A percentile compares a stretch with the other conserved stretches of the same genome.
These are phyloP conservation scores for Apiospora saccharicola DNA, from an alignment of 2,329 filamentous ascomycete species.

Conservation along the genomic window DNA sequence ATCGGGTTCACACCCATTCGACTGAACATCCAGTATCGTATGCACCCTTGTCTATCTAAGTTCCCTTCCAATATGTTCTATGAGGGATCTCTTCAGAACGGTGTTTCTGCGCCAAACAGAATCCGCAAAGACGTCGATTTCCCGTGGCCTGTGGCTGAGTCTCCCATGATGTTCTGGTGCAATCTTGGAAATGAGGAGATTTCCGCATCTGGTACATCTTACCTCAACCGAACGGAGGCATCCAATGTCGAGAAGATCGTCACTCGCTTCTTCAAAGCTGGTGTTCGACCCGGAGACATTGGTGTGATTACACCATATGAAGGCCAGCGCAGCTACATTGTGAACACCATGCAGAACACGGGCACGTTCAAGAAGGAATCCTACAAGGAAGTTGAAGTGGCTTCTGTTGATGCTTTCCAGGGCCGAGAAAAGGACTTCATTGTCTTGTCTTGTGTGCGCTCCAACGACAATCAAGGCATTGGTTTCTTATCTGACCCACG, in stretches of 20 bases:
- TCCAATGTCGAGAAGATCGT: constrained; percentile 99
- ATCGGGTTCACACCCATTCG: constrained; percentile 91
- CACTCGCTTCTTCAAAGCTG: constrained; percentile 97
- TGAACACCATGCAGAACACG: constrained; percentile 98
- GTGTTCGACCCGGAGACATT: constrained; percentile 91
- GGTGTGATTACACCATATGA: constrained; percentile 99
- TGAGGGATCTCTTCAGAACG: constrained; percentile 95
- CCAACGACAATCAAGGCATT: constrained; percentile 98
- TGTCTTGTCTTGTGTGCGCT: constrained; percentile 95
- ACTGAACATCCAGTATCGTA: constrained; percentile 96
- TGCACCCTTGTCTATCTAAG: constrained; percentile 96
- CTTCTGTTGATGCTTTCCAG: constrained; percentile 98
- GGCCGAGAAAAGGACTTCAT: constrained; percentile 99
- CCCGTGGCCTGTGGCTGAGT: constrained; percentile 93
- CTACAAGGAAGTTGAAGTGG: constrained; percentile 98
- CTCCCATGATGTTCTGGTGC: constrained; percentile 99
- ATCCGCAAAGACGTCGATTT: constrained; percentile 95
- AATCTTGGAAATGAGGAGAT: constrained; percentile 98
- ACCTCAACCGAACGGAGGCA: constrained; percentile 96
- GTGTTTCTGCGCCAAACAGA: constrained; percentile 87
- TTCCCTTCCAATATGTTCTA: constrained; percentile 99
- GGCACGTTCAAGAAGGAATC: constrained; percentile 98
- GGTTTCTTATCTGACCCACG: constrained; percentile 98
- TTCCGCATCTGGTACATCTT: constrained; percentile 95
- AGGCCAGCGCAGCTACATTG: constrained; percentile 96